Evolutionary conservation across 164 flowering plant species (phyloP), one percentile per base, ranked within the genome.

Genomic region (Vitis vinifera): DNA sequence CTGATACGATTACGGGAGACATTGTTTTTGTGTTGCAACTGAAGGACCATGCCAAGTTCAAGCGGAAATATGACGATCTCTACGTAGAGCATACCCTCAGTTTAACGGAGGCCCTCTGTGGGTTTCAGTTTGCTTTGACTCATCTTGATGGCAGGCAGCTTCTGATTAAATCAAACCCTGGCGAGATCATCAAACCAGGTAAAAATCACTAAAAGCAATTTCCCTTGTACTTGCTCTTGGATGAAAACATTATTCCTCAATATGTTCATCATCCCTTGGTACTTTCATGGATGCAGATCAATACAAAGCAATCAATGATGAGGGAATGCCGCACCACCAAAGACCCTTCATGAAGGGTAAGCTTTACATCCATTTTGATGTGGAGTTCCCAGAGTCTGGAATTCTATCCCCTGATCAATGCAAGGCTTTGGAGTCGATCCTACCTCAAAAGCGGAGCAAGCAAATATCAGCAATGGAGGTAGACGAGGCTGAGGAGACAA

Each of bases 261-360:
- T 61, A 14, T 67, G n/a, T 62, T 2, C 31, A 16, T 48, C 50
- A 51, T n/a, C 9, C 19, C 5, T 10, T 63, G 1, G 48, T 59
- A 11, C 10, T 65, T 50, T 31, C 44, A 37, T 30, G 15, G 8
- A 51, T 71, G 55, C 83, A 87, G 92, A 80, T 71, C 83, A 81
- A 71, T 66, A 47, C 74, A 89, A 89, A 73, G 90, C 91, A 1
- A 86, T 87, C 48, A 86, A 86, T 62, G 90, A 89, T 49, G 91
- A 89, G 75, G 91, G 91, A 19, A 89, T 87, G 93, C 93, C 93
- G 0, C 80, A 78, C 27, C 66, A 87, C 61, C 78, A 78, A 55
- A 79, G 91, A 71, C 89, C 93, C 0, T 87, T 89, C 81, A 84
- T 88, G 80, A 87, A 79, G 75, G 92, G 92, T n/a, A 59, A 75